A percentile compares a stretch with the other conserved stretches of the same genome.
Conservation (phyloP, 116 monocot genomes). For the Zostera marina region DNA sequence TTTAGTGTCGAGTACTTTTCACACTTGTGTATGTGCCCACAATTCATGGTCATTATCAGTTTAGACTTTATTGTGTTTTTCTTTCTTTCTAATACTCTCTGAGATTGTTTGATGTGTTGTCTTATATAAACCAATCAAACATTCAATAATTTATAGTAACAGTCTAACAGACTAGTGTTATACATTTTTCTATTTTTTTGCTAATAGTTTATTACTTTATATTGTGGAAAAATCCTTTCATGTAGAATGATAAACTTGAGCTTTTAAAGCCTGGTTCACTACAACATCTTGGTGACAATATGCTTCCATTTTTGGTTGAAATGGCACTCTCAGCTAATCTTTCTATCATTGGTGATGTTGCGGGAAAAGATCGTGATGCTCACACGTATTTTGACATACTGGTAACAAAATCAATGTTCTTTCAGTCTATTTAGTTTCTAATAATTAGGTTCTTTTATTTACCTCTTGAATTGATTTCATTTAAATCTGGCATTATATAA, state of each 20-base stretch:
- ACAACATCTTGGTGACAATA: constrained; percentile 98
- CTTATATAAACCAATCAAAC: too few relatives aligned
- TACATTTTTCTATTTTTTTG: neutral
- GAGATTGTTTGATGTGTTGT: too few relatives aligned
- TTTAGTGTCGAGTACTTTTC: too few relatives aligned
- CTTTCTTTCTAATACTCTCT: too few relatives aligned
- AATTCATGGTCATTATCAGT: too few relatives aligned
- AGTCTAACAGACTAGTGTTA: neutral
- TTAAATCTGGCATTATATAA: neutral
- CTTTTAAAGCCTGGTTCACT: constrained; percentile 90
- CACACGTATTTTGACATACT: constrained; percentile 73
- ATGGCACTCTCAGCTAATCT: constrained; percentile 38
- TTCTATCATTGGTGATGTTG: constrained; percentile 11
- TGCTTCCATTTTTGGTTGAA: constrained; percentile 77
- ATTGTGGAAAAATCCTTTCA: neutral
- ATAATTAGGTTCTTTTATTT: neutral
- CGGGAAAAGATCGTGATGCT: constrained; percentile 5
- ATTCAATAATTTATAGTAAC: too few relatives aligned
- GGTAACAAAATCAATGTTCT: constrained; percentile 24
- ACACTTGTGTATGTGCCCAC: too few relatives aligned
- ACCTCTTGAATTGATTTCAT: neutral
- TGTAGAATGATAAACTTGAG: constrained; percentile 90
- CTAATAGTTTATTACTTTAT: neutral
- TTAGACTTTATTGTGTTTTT: too few relatives aligned
- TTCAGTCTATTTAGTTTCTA: neutral